phyloP scores from a whole-genome alignment of 2,329 filamentous ascomycete species.

The Talaromyces piceae region DNA sequence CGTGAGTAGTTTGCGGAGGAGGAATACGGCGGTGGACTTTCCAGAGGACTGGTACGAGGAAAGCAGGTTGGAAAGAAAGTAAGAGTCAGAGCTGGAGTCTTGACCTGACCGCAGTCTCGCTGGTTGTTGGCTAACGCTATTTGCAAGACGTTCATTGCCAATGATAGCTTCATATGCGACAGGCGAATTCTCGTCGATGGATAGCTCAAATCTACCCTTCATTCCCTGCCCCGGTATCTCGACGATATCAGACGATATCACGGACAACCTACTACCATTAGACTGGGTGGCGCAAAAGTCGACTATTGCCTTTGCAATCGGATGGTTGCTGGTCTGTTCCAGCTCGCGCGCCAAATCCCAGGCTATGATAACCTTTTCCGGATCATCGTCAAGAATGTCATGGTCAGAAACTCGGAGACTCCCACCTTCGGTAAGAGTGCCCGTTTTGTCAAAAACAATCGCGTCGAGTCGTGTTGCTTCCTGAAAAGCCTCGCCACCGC shows the following conservation, averaged over 20 bases:
- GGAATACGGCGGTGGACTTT: conserved; percentile 40
- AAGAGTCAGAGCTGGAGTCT: conserved; percentile 19
- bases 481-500: conserved; percentile 78
- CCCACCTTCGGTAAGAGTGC: conserved; percentile 66
- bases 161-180: conserved; percentile 43
- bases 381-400: conserved; percentile 29
- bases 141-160: conserved; percentile 51
- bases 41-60: conserved; percentile 34
- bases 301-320: conserved; percentile 50
- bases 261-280: conserved; percentile 9
- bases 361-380: conserved; percentile 29
- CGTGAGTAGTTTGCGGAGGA: conserved; percentile 22
- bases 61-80: conserved; percentile 28
- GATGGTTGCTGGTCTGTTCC: conserved; percentile 55
- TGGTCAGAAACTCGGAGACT: conserved; percentile 50
- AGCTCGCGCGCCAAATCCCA: conserved; percentile 43
- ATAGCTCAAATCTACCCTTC: conserved; percentile 43
- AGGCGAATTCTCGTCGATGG: conserved; percentile 12
- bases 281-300: conserved; percentile 37
- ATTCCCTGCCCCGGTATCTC: conserved; percentile 54
- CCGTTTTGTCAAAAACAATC: conserved; percentile 84
- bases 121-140: conserved; percentile 21
- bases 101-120: not conserved
- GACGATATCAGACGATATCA: conserved; percentile 36
- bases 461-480: conserved; percentile 71